A percentile compares a stretch with the other conserved stretches of the same genome.
Evolutionary conservation across 495 filamentous ascomycete species (phyloP).

Genomic region (Parathielavia appendiculata): DNA sequence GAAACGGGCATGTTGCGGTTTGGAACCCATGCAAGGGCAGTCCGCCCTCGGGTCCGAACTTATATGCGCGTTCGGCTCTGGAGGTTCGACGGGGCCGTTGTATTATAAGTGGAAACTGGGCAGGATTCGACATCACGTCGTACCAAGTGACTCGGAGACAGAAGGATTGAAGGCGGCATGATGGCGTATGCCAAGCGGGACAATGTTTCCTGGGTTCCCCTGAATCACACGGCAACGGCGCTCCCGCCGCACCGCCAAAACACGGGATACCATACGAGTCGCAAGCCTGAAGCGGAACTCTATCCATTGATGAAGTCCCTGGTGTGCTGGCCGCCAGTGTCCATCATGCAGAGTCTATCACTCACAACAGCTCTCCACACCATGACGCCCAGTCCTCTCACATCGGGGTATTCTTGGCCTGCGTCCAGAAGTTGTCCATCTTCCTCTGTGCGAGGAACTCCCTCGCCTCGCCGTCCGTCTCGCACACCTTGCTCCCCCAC

Average conservation of each 20-base stretch:
- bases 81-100: too few relatives aligned
- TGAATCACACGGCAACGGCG: too few relatives aligned
- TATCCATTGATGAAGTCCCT: too few relatives aligned
- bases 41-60: too few relatives aligned
- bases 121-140: background rate
- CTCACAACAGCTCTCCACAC: background rate
- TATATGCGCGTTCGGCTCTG: too few relatives aligned
- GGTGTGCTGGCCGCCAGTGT: background rate
- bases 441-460: constrained; percentile 72
- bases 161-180: background rate
- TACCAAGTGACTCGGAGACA: background rate
- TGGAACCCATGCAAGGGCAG: too few relatives aligned
- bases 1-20: too few relatives aligned
- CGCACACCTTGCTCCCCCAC: constrained; percentile 80
- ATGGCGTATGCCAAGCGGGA: too few relatives aligned
- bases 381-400: background rate
- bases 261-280: too few relatives aligned
- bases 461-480: constrained; percentile 81
- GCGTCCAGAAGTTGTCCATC: constrained; percentile 95
- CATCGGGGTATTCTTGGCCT: constrained; percentile 59
- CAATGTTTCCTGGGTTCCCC: too few relatives aligned
- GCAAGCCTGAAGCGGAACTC: too few relatives aligned
- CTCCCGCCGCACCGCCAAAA: too few relatives aligned
- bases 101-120: background rate
- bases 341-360: background rate